Evolutionary conservation across 768 basidiomycete genomes (phyloP).

Genomic region (Piloderma croceum): DNA sequence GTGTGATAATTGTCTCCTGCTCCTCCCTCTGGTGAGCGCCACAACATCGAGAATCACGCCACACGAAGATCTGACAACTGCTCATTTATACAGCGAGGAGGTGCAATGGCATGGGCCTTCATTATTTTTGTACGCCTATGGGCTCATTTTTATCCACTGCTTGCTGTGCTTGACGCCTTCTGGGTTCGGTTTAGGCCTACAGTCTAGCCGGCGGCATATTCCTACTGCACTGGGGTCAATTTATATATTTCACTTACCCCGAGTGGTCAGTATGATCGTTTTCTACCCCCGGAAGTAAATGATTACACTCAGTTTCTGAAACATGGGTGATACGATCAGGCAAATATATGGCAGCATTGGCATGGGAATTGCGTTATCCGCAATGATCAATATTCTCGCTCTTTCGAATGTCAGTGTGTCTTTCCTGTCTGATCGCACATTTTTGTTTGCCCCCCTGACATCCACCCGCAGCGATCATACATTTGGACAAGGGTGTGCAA

Average conservation of each 20-base stretch:
- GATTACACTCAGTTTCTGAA: background rate
- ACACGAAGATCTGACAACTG: too few relatives aligned
- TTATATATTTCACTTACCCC: conserved; percentile 56
- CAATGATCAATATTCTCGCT: conserved; percentile 51
- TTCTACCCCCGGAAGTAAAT: background rate
- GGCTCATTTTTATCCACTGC: background rate
- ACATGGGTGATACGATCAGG: conserved; percentile 32
- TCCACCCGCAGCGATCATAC: conserved; percentile 68
- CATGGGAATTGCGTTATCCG: conserved; percentile 44
- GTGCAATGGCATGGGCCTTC: conserved; percentile 67
- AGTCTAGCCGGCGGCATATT: conserved; percentile 62
- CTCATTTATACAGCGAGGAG: conserved; percentile 59
- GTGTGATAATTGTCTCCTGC: conserved; percentile 77
- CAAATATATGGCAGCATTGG: conserved; percentile 67
- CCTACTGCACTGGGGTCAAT: conserved; percentile 56
- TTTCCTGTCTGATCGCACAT: conserved; percentile 8
- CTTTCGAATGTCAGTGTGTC: conserved; percentile 60
- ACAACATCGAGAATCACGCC: too few relatives aligned
- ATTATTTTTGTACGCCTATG: conserved; percentile 48
- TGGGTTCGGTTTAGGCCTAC: conserved; percentile 43
- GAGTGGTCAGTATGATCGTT: conserved; percentile 45
- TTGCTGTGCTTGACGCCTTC: conserved; percentile 2
- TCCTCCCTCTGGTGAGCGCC: conserved; percentile 62
- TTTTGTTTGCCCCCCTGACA: too few relatives aligned
- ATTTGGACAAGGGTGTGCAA: conserved; percentile 59